Percentiles rank a stretch among this genome's conserved stretches.
Evolutionary conservation across 805 yeast species (phyloP).

Genomic region (Yamadazyma laniorum): DNA sequence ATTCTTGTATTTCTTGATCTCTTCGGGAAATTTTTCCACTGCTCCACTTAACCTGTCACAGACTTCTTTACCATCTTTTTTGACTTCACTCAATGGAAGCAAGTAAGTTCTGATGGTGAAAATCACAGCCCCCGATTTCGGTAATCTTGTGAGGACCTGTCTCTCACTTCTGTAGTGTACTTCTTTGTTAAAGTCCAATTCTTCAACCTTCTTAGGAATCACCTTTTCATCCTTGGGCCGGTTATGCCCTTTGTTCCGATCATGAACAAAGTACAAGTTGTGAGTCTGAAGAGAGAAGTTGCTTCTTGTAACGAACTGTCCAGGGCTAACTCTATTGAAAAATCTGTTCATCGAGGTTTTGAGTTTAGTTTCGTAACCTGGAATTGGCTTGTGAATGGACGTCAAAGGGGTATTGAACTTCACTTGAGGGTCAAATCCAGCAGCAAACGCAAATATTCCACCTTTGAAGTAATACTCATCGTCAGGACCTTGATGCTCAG

Average conservation of each 20-base stretch:
- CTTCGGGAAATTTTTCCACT: conserved; percentile 59
- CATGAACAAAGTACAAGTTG: conserved; percentile 34
- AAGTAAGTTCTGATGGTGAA: conserved; percentile 43
- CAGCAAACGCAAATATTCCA: conserved; percentile 46
- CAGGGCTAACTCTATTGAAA: conserved; percentile 34
- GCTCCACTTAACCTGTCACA: conserved; percentile 59
- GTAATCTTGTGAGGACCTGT: conserved; percentile 39
- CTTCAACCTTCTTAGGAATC: conserved; percentile 24
- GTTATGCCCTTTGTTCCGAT: conserved; percentile 40
- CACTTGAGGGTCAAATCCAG: conserved; percentile 41
- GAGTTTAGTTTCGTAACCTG: conserved; percentile 39
- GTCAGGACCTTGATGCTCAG: conserved; percentile 28
- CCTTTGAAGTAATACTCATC: conserved; percentile 43
- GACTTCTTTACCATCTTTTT: conserved; percentile 32
- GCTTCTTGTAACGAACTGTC: conserved; percentile 38
- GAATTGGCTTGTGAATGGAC: conserved; percentile 40
- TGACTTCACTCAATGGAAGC: conserved; percentile 33
- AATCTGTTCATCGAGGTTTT: conserved; percentile 42
- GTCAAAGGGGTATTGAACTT: conserved; percentile 38
- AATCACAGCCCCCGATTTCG: conserved; percentile 36
- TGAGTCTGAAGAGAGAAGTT: conserved; percentile 44
- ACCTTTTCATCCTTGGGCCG: conserved; percentile 20
- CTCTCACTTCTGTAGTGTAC: conserved; percentile 45
- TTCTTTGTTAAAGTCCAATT: conserved; percentile 35
- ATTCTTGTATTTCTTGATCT: conserved; percentile 59